A percentile compares a stretch with the other conserved stretches of the same genome.
Conservation (phyloP, 2,329 filamentous ascomycete genomes). For the Epichloe festucae region DNA sequence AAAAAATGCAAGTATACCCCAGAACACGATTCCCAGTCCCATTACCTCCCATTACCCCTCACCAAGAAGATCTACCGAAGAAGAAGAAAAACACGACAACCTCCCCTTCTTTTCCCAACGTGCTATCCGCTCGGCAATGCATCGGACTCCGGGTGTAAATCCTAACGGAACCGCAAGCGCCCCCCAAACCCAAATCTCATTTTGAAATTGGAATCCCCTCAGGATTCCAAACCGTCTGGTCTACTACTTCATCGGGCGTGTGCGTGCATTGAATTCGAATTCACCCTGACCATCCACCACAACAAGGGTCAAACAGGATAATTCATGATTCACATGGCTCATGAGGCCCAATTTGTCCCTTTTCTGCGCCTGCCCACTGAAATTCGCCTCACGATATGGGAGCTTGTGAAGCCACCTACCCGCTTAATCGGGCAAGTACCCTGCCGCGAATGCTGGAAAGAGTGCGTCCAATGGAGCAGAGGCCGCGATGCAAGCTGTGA, state of each 20-base stretch:
- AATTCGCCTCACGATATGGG: constrained; percentile 4
- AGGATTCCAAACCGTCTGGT: too few species aligned
- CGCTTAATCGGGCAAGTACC: constrained; percentile 5
- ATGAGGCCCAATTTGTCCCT: too few species aligned
- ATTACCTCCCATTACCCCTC: not conserved
- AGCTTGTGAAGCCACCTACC: constrained; percentile 1
- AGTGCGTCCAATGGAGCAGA: not conserved
- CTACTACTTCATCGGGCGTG: too few species aligned
- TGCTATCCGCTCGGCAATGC: not conserved
- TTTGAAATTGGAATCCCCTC: too few species aligned
- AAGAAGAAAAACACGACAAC: not conserved
- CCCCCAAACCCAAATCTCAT: not conserved
- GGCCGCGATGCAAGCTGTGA: not conserved
- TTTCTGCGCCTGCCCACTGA: not conserved
- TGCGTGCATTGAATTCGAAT: too few species aligned
- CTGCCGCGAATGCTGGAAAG: constrained; percentile 1
- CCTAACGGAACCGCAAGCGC: not conserved
- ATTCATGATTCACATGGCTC: too few species aligned
- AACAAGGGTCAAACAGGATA: not conserved
- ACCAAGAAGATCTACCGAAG: not conserved
- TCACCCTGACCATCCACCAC: not conserved
- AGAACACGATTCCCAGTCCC: not conserved
- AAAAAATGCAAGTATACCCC: not conserved
- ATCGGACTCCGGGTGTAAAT: not conserved
- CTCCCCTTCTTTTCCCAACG: not conserved